Evolutionary conservation across 2,329 filamentous ascomycete genomes (phyloP), one percentile per base, ranked within the genome.

Genomic region (Hypocrella siamensis): DNA sequence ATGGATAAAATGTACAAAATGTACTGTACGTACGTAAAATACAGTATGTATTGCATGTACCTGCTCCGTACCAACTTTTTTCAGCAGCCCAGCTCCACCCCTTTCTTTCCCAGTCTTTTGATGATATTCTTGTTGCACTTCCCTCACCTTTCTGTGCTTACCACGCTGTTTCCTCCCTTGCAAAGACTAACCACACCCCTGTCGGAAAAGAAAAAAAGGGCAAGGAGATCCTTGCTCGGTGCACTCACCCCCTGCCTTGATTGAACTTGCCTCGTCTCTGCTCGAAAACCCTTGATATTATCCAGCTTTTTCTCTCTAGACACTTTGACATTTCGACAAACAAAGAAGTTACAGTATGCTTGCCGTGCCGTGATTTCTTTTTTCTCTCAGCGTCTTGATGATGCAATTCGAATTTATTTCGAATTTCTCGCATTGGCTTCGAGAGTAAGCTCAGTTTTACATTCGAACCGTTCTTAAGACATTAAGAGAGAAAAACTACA

Each of bases 251-350:
- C 30, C 30, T 31, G n/a, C 14, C 15, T 26, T 7, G 9, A 26
- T 14, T 17, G 28, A 19, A 19, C 34, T 27, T 32, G 26, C 26
- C 33, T 22, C 19, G 30, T 21, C 17, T 17, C 18, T 31, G 26
- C 26, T 34, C 15, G 26, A 28, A 24, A 37, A 19, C 17, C 34
- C 32, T 31, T 27, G 26, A 32, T 30, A 17, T 14, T 12, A 26
- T 14, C 25, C n/a, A 7, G 26, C 26, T 34, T 19, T 22, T 17
- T 34, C 28, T 25, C 29, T 17, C 15, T 31, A 27, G 17, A 25
- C 15, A 12, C 19, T 26, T 29, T 16, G 19, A 17, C 14, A 35
- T 6, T 22, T 30, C 17, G 25, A n/a, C n/a, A n/a, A 30, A 17
- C 11, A 9, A 12, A 24, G 21, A 12, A 12, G 21, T 12, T 24